Conservation (phyloP, 192 early-diverging fungal genomes). For the Backusella tarrabulga region DNA sequence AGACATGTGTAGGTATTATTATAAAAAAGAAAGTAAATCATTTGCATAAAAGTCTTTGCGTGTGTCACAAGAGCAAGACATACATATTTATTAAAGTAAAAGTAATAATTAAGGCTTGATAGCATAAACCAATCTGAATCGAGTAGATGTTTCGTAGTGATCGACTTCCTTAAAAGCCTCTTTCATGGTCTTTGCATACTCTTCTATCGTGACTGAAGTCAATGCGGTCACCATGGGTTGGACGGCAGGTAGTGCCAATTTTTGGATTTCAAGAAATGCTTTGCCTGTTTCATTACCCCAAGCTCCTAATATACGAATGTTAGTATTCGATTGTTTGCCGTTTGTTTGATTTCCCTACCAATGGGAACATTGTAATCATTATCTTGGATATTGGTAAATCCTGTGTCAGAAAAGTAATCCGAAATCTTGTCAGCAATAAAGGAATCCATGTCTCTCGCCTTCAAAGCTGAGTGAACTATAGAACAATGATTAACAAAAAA, state of each 20-base stretch:
- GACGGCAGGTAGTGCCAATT: slow-evolving; percentile 29
- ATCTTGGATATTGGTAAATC: slow-evolving; percentile 18
- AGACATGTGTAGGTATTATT: not conserved
- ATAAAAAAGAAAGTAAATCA: not conserved
- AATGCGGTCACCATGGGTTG: slow-evolving; percentile 29
- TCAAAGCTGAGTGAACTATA: slow-evolving; percentile 28
- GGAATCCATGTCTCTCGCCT: slow-evolving; percentile 20
- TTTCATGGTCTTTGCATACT: slow-evolving; percentile 9
- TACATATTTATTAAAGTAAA: not conserved
- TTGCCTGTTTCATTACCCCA: slow-evolving; percentile 29
- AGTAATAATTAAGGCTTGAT: not conserved
- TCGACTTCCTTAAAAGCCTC: slow-evolving; percentile 11
- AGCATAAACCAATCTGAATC: slow-evolving; percentile 26
- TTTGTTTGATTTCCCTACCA: slow-evolving; percentile 10
- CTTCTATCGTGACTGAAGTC: not conserved
- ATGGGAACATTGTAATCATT: slow-evolving; percentile 23
- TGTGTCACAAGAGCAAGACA: not conserved
- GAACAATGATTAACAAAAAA: not conserved
- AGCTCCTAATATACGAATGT: not conserved
- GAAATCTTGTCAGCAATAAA: slow-evolving; percentile 29
- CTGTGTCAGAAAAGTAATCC: slow-evolving; percentile 12
- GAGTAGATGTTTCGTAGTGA: slow-evolving; percentile 6
- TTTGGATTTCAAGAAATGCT: slow-evolving; percentile 27
- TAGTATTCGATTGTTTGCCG: not conserved
- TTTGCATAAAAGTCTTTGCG: not conserved